phyloP scores from a whole-genome alignment of 2,329 filamentous ascomycete genomes.

The Lecanicillium sp. region DNA sequence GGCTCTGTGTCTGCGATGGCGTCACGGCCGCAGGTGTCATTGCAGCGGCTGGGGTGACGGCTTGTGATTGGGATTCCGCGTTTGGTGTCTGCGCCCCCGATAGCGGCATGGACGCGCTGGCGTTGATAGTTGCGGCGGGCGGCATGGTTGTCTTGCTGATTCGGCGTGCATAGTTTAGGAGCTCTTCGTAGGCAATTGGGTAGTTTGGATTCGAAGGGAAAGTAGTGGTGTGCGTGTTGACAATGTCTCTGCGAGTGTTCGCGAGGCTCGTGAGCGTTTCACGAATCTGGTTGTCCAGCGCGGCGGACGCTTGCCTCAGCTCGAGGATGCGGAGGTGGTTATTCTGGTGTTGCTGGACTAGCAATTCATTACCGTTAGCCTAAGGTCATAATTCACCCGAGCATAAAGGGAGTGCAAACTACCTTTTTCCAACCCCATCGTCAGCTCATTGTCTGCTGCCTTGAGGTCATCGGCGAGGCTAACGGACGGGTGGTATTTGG shows the following conservation, averaged over 20 bases:
- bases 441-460: slow-evolving; percentile 61
- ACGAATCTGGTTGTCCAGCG: slow-evolving; percentile 66
- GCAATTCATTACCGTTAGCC: slow-evolving; percentile 6
- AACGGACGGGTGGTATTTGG: slow-evolving; percentile 71
- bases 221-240: slow-evolving; percentile 50
- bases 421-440: slow-evolving; percentile 59
- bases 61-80: slow-evolving; percentile 21
- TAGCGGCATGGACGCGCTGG: slow-evolving; percentile 25
- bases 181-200: slow-evolving; percentile 60
- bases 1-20: slow-evolving; percentile 26
- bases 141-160: slow-evolving; percentile 77
- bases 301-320: slow-evolving; percentile 57
- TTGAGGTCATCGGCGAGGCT: slow-evolving; percentile 61
- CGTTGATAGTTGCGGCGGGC: slow-evolving; percentile 40
- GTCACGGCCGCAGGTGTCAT: slow-evolving; percentile 24
- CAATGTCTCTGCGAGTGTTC: slow-evolving; percentile 64
- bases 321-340: slow-evolving; percentile 62
- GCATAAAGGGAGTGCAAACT: slow-evolving; percentile 10
- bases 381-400: too few species aligned
- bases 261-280: slow-evolving; percentile 63
- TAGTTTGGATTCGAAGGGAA: slow-evolving; percentile 44
- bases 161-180: slow-evolving; percentile 69
- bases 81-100: slow-evolving; percentile 23
- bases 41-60: slow-evolving; percentile 11
- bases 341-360: slow-evolving; percentile 67